These are phyloP conservation scores for Claviceps sp. DNA, from an alignment of 2,329 filamentous ascomycete species.

Conservation along the genomic window DNA sequence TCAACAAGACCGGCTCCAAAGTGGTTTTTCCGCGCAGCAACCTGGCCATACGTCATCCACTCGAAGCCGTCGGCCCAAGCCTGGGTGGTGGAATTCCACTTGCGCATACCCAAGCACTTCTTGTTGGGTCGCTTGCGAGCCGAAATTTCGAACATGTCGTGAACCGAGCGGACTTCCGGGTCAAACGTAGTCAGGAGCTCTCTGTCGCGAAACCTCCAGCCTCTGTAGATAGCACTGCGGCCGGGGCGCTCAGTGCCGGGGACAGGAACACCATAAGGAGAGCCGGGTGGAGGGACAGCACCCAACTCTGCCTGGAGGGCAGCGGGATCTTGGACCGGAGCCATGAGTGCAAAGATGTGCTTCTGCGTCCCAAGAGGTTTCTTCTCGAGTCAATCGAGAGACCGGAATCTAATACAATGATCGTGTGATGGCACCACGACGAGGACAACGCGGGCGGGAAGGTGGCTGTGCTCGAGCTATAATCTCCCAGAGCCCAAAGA, in stretches of 20 bases:
- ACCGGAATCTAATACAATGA: not conserved
- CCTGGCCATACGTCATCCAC: slow-evolving; percentile 72
- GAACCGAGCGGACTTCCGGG: slow-evolving; percentile 54
- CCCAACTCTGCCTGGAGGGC: slow-evolving; percentile 40
- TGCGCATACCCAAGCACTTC: slow-evolving; percentile 66
- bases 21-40: slow-evolving; percentile 67
- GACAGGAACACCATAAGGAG: slow-evolving; percentile 65
- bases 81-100: slow-evolving; percentile 63
- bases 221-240: slow-evolving; percentile 66
- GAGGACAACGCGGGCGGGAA: too few relatives aligned
- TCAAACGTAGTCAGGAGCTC: slow-evolving; percentile 59
- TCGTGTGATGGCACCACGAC: too few relatives aligned
- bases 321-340: slow-evolving; percentile 18
- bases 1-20: slow-evolving; percentile 77
- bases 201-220: slow-evolving; percentile 64
- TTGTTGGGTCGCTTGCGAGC: slow-evolving; percentile 49
- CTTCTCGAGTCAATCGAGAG: slow-evolving; percentile 4
- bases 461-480: too few relatives aligned
- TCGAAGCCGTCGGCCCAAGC: slow-evolving; percentile 60
- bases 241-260: slow-evolving; percentile 61
- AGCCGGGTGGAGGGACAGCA: slow-evolving; percentile 54
- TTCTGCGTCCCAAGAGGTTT: not conserved
- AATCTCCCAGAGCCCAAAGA: too few relatives aligned
- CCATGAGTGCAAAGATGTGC: slow-evolving; percentile 12
- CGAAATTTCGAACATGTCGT: slow-evolving; percentile 67